A percentile compares a stretch with the other conserved stretches of the same genome.
phyloP scores from a whole-genome alignment of 306 rosid species.

The Canavalia ensiformis region DNA sequence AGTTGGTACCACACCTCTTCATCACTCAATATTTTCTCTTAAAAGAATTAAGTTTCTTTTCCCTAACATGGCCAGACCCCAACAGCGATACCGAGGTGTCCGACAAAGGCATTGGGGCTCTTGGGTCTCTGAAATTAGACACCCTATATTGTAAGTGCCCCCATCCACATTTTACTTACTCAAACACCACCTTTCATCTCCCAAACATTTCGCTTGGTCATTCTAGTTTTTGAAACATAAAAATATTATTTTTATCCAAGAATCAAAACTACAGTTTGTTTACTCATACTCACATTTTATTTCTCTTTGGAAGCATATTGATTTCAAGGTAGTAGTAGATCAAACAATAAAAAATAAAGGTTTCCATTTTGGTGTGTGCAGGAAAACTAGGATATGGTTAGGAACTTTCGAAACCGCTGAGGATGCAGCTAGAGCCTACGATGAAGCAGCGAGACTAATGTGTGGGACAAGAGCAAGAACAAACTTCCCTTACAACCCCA shows the following conservation, averaged over 20 bases:
- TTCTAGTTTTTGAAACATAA: too few relatives aligned
- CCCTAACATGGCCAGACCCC: slow-evolving; percentile 85
- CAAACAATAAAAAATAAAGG: not conserved
- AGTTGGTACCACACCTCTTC: slow-evolving; percentile 38
- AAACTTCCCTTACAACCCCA: slow-evolving; percentile 88
- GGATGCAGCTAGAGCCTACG: slow-evolving; percentile 93
- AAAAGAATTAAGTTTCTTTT: slow-evolving; percentile 48
- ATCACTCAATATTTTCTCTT: slow-evolving; percentile 50
- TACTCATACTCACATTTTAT: slow-evolving; percentile 33
- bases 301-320: not conserved
- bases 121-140: slow-evolving; percentile 99
- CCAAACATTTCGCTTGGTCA: too few relatives aligned
- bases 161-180: not conserved
- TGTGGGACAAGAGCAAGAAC: slow-evolving; percentile 89
- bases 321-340: not conserved
- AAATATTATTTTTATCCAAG: too few relatives aligned
- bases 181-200: too few relatives aligned
- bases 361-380: slow-evolving; percentile 32
- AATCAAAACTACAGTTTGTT: not conserved
- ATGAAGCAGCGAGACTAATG: slow-evolving; percentile 96
- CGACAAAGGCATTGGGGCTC: slow-evolving; percentile 99
- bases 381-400: slow-evolving; percentile 97
- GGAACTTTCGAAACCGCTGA: slow-evolving; percentile 98
- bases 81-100: slow-evolving; percentile 94
- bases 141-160: slow-evolving; percentile 82